A percentile compares a stretch with the other conserved stretches of the same genome.
Evolutionary conservation across 73 alveolate genomes (phyloP).

Genomic region (Urostyla sp.): DNA sequence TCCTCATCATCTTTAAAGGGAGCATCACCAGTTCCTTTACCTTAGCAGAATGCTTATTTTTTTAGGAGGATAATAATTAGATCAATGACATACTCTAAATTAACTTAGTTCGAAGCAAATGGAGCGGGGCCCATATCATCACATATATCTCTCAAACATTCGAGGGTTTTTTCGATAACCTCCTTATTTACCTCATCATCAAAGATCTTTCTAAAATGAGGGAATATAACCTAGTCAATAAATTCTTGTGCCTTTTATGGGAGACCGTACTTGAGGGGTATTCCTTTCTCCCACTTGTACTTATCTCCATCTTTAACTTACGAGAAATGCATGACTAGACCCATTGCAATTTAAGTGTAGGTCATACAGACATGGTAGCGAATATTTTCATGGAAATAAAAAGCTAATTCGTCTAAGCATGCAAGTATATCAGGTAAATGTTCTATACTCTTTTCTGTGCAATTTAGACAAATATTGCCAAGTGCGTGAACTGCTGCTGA

Average conservation of each 20-base stretch:
- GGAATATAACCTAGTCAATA: conserved; percentile 54
- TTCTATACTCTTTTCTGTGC: conserved; percentile 30
- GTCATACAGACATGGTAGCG: conserved; percentile 65
- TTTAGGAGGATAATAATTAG: conserved; percentile 39
- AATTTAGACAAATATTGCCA: conserved; percentile 51
- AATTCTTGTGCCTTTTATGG: conserved; percentile 48
- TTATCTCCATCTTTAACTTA: conserved; percentile 16
- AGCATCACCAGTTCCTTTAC: conserved; percentile 6
- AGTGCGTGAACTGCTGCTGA: conserved; percentile 70
- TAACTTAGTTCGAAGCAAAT: conserved; percentile 1
- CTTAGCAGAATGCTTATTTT: conserved; percentile 47
- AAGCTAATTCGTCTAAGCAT: conserved; percentile 16
- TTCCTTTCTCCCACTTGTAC: conserved; percentile 64
- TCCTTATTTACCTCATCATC: conserved; percentile 67
- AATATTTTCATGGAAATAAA: conserved; percentile 69
- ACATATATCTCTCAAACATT: conserved; percentile 59
- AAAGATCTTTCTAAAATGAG: conserved; percentile 43
- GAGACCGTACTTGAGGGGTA: conserved; percentile 39
- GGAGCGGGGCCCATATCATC: conserved; percentile 72
- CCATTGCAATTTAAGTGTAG: conserved; percentile 60
- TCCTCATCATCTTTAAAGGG: conserved; percentile 66
- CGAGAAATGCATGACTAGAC: conserved; percentile 40
- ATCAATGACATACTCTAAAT: conserved; percentile 51
- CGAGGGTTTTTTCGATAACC: conserved; percentile 68
- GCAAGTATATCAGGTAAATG: conserved; percentile 44